These are phyloP conservation scores for Tylopilus cervinicoccineus DNA, from an alignment of 768 basidiomycete species.

Conservation along the genomic window DNA sequence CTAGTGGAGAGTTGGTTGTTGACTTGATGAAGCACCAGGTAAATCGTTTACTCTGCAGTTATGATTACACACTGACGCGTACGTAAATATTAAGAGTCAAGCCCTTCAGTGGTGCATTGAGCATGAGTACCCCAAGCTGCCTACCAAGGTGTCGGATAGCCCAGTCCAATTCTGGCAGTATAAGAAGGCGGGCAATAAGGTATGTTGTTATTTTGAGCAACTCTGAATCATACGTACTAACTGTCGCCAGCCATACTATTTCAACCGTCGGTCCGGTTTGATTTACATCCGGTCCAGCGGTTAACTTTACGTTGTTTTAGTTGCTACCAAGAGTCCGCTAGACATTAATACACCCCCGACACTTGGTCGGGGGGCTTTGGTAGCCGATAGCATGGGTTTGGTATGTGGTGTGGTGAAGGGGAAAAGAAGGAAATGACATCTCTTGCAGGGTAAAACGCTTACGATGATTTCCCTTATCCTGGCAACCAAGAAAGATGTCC, in stretches of 20 bases:
- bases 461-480: constrained; percentile 82
- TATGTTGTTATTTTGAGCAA: constrained; percentile 24
- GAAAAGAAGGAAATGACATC: constrained; percentile 2
- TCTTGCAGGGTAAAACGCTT: constrained; percentile 79
- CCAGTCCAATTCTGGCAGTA: constrained; percentile 92
- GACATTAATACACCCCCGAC: constrained; percentile 44
- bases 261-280: constrained; percentile 51
- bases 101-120: constrained; percentile 84
- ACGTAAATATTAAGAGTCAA: constrained; percentile 54
- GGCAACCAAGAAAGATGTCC: constrained; percentile 66
- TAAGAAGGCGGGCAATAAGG: constrained; percentile 52
- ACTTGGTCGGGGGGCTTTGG: constrained; percentile 81
- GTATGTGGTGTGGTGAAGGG: constrained; percentile 24
- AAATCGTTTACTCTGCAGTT: not conserved
- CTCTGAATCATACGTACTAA: not conserved
- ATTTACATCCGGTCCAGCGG: not conserved
- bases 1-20: constrained; percentile 61
- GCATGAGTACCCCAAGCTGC: constrained; percentile 73
- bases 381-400: constrained; percentile 87
- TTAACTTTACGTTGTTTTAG: constrained; percentile 31
- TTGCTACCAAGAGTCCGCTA: constrained; percentile 82
- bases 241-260: constrained; percentile 51
- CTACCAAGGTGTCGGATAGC: constrained; percentile 58
- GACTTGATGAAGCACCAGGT: constrained; percentile 85
- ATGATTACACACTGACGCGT: not conserved